Evolutionary conservation across 2,329 filamentous ascomycete genomes (phyloP).

Genomic region (Chrysosporium queenslandicum): DNA sequence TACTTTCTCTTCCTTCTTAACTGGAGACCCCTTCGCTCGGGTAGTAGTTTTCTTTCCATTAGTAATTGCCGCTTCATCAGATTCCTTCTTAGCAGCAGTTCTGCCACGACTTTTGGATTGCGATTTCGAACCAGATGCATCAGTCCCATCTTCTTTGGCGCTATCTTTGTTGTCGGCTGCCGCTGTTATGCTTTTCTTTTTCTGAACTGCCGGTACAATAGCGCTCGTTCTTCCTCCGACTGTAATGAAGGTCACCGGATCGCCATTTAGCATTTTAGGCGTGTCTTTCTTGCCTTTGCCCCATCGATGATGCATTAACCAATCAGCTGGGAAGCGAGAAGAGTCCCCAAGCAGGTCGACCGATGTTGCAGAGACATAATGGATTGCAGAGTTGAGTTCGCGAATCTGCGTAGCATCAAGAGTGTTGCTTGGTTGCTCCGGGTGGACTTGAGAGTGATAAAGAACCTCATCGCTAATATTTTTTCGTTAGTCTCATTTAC

Average conservation of each 20-base stretch:
- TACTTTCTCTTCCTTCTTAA: slow-evolving; percentile 7
- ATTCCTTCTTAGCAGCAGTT: not conserved
- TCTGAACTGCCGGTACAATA: slow-evolving; percentile 74
- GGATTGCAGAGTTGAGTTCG: slow-evolving; percentile 60
- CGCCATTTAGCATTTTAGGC: slow-evolving; percentile 64
- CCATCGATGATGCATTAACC: slow-evolving; percentile 86
- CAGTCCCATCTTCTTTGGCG: slow-evolving; percentile 3
- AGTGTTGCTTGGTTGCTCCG: slow-evolving; percentile 83
- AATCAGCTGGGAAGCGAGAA: slow-evolving; percentile 71
- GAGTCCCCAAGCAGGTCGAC: slow-evolving; percentile 72
- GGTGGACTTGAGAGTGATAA: slow-evolving; percentile 79
- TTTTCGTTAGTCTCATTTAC: slow-evolving; percentile 1
- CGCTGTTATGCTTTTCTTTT: slow-evolving; percentile 58
- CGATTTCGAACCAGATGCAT: slow-evolving; percentile 1
- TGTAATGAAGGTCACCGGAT: slow-evolving; percentile 74
- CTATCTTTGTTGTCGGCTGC: slow-evolving; percentile 19
- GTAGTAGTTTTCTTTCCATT: slow-evolving; percentile 5
- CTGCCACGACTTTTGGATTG: not conserved
- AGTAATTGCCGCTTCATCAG: not conserved
- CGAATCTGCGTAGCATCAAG: slow-evolving; percentile 62
- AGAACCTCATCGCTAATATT: slow-evolving; percentile 69
- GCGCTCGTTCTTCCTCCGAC: slow-evolving; percentile 89
- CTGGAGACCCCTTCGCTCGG: slow-evolving; percentile 1
- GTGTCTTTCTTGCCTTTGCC: slow-evolving; percentile 71
- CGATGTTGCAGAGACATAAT: slow-evolving; percentile 69